Conservation (phyloP, 176 grass and related monocot species). For the Oropetium thomaeum region DNA sequence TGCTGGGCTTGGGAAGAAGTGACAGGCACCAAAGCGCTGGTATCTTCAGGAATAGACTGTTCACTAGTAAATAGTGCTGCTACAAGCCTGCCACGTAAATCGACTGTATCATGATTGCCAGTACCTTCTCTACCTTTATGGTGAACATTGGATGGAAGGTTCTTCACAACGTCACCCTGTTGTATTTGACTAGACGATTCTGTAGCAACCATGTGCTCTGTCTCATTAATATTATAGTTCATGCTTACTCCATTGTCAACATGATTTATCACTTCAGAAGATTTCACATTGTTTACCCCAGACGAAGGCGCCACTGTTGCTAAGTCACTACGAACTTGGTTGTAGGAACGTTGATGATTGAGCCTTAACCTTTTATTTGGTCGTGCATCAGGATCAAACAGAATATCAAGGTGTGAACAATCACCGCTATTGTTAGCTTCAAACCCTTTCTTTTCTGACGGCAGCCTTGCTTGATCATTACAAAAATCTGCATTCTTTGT, state of each 20-base stretch:
- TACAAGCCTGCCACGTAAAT: slow-evolving; percentile 26
- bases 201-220: slow-evolving; percentile 18
- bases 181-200: slow-evolving; percentile 17
- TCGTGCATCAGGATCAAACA: slow-evolving; percentile 29
- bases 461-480: slow-evolving; percentile 33
- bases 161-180: slow-evolving; percentile 27
- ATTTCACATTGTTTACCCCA: slow-evolving; percentile 36
- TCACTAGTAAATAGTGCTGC: slow-evolving; percentile 21
- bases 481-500: slow-evolving; percentile 21
- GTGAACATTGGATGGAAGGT: slow-evolving; percentile 21
- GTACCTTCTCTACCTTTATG: slow-evolving; percentile 28
- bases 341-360: slow-evolving; percentile 29
- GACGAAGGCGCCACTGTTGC: slow-evolving; percentile 34
- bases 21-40: slow-evolving; percentile 24
- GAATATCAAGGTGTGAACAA: slow-evolving; percentile 27
- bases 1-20: slow-evolving; percentile 22
- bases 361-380: slow-evolving; percentile 59
- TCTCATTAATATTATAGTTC: slow-evolving; percentile 25
- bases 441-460: slow-evolving; percentile 35
- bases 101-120: slow-evolving; percentile 16
- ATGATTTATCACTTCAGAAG: slow-evolving; percentile 37
- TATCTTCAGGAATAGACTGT: slow-evolving; percentile 31
- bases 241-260: slow-evolving; percentile 37
- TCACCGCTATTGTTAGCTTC: slow-evolving; percentile 38
- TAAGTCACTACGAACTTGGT: slow-evolving; percentile 38